These are phyloP conservation scores for Pecoramyces ruminantium DNA, from an alignment of 192 early-diverging fungal genomes.

Conservation along the genomic window DNA sequence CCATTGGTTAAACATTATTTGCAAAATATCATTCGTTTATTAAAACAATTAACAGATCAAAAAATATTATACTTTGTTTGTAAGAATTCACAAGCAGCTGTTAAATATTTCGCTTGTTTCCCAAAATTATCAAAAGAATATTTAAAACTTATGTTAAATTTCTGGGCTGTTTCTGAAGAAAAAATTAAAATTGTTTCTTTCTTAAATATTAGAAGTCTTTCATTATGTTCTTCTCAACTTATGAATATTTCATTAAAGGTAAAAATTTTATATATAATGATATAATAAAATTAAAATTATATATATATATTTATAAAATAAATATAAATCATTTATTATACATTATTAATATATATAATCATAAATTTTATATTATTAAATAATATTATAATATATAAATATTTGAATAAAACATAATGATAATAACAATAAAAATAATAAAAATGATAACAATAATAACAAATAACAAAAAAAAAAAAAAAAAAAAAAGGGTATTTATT, in stretches of 20 bases:
- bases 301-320: no score
- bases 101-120: conserved; percentile 67
- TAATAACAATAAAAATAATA: no score
- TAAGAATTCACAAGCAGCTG: conserved; percentile 57
- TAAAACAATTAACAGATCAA: conserved; percentile 66
- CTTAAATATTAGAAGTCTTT: conserved; percentile 63
- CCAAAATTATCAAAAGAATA: conserved; percentile 64
- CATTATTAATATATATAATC: no score
- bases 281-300: no score
- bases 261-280: no score
- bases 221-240: conserved; percentile 16
- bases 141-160: conserved; percentile 47
- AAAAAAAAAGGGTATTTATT: conserved; percentile 33
- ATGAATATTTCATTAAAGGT: not conserved
- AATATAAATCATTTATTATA: no score
- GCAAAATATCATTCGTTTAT: conserved; percentile 48
- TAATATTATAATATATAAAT: no score
- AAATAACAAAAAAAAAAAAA: no score
- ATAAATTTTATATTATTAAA: no score
- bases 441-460: no score
- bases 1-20: conserved; percentile 72
- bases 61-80: conserved; percentile 72
- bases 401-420: no score
- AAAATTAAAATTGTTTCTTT: conserved; percentile 63
- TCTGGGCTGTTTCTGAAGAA: conserved; percentile 50